Percentiles rank a stretch among this genome's conserved stretches.
These are phyloP conservation scores for Trichoderma orchidacearum DNA, from an alignment of 495 filamentous ascomycete species.

Conservation along the genomic window DNA sequence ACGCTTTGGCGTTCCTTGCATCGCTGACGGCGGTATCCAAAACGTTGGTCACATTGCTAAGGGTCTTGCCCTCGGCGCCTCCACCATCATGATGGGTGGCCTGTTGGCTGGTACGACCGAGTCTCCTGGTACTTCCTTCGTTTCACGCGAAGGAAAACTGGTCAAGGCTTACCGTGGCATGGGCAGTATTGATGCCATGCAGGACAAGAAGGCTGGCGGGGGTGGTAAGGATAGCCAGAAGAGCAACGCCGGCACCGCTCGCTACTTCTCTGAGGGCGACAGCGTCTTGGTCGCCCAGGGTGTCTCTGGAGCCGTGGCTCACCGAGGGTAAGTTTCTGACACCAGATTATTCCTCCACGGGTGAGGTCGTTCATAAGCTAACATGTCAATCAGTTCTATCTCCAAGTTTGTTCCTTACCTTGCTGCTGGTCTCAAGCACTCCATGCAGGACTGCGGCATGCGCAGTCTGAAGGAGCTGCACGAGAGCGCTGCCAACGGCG, in stretches of 20 bases:
- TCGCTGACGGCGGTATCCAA: constrained; percentile 95
- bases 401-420: constrained; percentile 94
- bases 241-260: constrained; percentile 89
- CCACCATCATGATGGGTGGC: constrained; percentile 98
- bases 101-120: constrained; percentile 94
- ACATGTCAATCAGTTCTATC: constrained; percentile 39
- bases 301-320: constrained; percentile 59
- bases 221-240: constrained; percentile 59
- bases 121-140: constrained; percentile 92
- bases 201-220: constrained; percentile 82
- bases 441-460: constrained; percentile 87
- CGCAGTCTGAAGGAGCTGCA: constrained; percentile 65
- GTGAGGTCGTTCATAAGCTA: constrained; percentile 5
- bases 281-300: constrained; percentile 91
- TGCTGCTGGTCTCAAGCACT: constrained; percentile 89
- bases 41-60: constrained; percentile 99
- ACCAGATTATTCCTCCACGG: not conserved
- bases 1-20: constrained; percentile 91
- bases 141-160: constrained; percentile 86
- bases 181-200: constrained; percentile 98
- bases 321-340: constrained; percentile 29
- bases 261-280: constrained; percentile 97
- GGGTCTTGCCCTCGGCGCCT: constrained; percentile 85
- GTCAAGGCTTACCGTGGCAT: constrained; percentile 99
- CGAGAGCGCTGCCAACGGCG: constrained; percentile 58